phyloP scores from a whole-genome alignment of 176 grass and related monocot species.

The Oryza meyeriana region DNA sequence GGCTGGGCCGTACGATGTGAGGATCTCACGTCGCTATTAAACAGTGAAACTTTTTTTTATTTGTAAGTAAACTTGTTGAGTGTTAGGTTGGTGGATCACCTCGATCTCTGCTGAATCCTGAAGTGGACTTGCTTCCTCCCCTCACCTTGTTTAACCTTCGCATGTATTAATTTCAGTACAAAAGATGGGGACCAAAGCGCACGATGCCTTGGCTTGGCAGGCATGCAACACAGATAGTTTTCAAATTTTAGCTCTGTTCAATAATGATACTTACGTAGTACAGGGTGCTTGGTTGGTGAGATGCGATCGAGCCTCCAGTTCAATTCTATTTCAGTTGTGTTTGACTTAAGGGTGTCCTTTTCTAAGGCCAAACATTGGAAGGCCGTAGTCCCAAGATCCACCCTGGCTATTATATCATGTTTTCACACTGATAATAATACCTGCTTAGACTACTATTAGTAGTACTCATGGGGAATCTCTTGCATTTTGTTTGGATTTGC shows the following conservation, averaged over 20 bases:
- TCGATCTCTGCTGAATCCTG: no score
- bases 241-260: neutral
- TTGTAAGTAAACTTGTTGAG: neutral
- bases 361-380: neutral
- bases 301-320: neutral
- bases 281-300: neutral
- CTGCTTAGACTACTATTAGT: neutral
- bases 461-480: neutral
- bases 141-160: neutral
- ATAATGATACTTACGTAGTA: neutral
- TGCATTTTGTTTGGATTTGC: neutral
- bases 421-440: neutral
- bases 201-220: neutral
- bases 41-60: neutral
- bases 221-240: neutral
- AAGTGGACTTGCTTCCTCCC: neutral
- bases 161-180: neutral
- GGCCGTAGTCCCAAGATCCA: neutral
- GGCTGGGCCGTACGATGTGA: neutral
- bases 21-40: conserved; percentile 2
- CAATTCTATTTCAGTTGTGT: neutral
- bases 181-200: neutral
- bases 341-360: neutral
- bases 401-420: neutral
- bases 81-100: neutral